Conservation (phyloP, 2,329 filamentous ascomycete genomes). For the Fusarium foetens region DNA sequence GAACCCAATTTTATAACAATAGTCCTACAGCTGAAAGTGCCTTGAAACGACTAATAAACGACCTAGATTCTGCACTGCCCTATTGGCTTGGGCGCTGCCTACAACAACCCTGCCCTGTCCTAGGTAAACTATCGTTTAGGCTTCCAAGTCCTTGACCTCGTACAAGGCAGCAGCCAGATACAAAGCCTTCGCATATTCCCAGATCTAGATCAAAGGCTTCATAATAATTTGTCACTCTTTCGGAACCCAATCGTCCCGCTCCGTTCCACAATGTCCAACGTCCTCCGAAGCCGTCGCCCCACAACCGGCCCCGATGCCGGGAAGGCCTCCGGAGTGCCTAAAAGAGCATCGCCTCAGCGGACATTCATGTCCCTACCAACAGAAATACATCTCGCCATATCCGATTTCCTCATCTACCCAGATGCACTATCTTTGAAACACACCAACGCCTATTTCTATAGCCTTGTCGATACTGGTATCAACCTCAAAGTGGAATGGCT, state of each 20-base stretch:
- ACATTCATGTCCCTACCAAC: slow-evolving; percentile 65
- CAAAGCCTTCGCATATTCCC: slow-evolving; percentile 33
- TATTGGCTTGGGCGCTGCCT: slow-evolving; percentile 36
- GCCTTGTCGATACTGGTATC: slow-evolving; percentile 72
- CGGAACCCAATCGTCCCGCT: not conserved
- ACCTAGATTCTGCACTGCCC: slow-evolving; percentile 22
- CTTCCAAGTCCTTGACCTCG: slow-evolving; percentile 14
- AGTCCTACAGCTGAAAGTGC: slow-evolving; percentile 8
- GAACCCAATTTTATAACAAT: not conserved
- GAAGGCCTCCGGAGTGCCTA: slow-evolving; percentile 4
- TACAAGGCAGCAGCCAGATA: slow-evolving; percentile 44
- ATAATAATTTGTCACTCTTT: not conserved
- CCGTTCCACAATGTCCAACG: slow-evolving; percentile 33
- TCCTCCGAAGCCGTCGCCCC: slow-evolving; percentile 38
- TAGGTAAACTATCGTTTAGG: slow-evolving; percentile 21
- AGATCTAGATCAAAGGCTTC: not conserved
- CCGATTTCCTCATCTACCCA: slow-evolving; percentile 71
- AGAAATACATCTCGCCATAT: slow-evolving; percentile 74
- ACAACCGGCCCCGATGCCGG: slow-evolving; percentile 34
- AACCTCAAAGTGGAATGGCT: slow-evolving; percentile 76
- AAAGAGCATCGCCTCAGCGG: not conserved
- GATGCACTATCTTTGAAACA: slow-evolving; percentile 78
- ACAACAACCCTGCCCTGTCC: slow-evolving; percentile 35
- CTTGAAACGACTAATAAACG: slow-evolving; percentile 40
- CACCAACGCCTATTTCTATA: slow-evolving; percentile 70